These are phyloP conservation scores for Microcera coccophila DNA, from an alignment of 2,329 filamentous ascomycete genomes.

Conservation along the genomic window DNA sequence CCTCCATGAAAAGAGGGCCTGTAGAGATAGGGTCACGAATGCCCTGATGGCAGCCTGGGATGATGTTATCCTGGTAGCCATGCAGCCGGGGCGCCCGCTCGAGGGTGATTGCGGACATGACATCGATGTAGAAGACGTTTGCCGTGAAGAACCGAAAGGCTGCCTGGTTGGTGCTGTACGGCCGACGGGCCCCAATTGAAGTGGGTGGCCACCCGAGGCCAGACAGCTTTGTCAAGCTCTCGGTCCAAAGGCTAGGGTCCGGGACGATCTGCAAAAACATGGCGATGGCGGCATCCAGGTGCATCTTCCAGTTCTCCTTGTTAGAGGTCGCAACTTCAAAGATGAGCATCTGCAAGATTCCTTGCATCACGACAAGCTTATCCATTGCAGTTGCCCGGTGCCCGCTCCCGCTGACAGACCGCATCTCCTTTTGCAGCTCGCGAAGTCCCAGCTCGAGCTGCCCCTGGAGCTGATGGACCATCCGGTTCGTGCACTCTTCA, in stretches of 20 bases:
- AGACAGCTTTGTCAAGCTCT: constrained; percentile 31
- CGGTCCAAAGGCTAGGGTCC: constrained; percentile 35
- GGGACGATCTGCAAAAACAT: constrained; percentile 47
- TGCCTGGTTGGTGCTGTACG: constrained; percentile 45
- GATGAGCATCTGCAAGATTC: constrained; percentile 50
- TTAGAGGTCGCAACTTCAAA: constrained; percentile 47
- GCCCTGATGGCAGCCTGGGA: constrained; percentile 30
- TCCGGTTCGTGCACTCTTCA: constrained; percentile 33
- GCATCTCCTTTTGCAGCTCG: constrained; percentile 43
- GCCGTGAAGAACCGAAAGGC: constrained; percentile 46
- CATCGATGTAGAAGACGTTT: constrained; percentile 46
- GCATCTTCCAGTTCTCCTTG: constrained; percentile 48
- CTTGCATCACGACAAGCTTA: constrained; percentile 43
- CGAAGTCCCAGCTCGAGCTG: constrained; percentile 44
- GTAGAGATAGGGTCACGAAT: constrained; percentile 19
- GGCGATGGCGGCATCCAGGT: constrained; percentile 47
- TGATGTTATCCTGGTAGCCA: constrained; percentile 38
- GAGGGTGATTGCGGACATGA: constrained; percentile 47
- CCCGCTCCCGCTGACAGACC: constrained; percentile 31
- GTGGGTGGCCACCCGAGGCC: constrained; percentile 34
- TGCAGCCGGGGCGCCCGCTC: constrained; percentile 40
- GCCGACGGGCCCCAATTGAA: constrained; percentile 29
- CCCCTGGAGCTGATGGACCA: constrained; percentile 39
- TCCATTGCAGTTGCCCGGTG: constrained; percentile 30
- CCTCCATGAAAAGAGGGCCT: constrained; percentile 42